Evolutionary conservation across 208 protist genomes (phyloP).

Genomic region (Crithidia acanthocephali): DNA sequence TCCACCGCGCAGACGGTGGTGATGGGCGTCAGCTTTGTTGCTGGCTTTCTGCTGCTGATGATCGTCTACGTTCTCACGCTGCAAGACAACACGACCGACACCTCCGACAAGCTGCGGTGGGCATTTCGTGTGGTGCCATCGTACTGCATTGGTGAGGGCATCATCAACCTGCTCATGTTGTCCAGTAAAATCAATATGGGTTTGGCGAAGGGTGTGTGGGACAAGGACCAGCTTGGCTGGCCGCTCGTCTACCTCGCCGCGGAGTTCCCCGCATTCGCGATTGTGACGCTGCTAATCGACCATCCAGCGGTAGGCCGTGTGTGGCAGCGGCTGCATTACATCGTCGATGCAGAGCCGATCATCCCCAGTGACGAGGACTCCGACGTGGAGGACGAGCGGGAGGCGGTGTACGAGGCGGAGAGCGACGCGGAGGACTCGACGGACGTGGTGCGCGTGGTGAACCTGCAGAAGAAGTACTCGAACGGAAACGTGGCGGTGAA

Average conservation of each 20-base stretch:
- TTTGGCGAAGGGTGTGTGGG: constrained; percentile 29
- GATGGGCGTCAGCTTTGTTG: constrained; percentile 75
- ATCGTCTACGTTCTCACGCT: constrained; percentile 56
- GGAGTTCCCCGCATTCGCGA: constrained; percentile 57
- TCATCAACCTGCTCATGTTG: constrained; percentile 63
- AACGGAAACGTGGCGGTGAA: constrained; percentile 73
- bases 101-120: constrained; percentile 45
- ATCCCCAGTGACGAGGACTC: constrained; percentile 49
- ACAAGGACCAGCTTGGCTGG: constrained; percentile 46
- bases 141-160: constrained; percentile 81
- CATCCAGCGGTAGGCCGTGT: constrained; percentile 52
- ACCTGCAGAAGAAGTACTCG: constrained; percentile 71
- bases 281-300: constrained; percentile 71
- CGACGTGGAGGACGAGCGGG: constrained; percentile 52
- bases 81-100: constrained; percentile 41
- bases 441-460: constrained; percentile 67
- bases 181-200: constrained; percentile 45
- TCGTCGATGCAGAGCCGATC: constrained; percentile 42
- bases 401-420: constrained; percentile 51
- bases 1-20: constrained; percentile 66
- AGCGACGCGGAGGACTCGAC: constrained; percentile 30
- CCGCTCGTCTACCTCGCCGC: constrained; percentile 64
- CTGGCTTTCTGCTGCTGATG: constrained; percentile 77
- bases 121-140: constrained; percentile 72
- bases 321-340: constrained; percentile 33